A percentile compares a stretch with the other conserved stretches of the same genome.
phyloP scores from a whole-genome alignment of 768 basidiomycete genomes.

The Lepiota venenata region DNA sequence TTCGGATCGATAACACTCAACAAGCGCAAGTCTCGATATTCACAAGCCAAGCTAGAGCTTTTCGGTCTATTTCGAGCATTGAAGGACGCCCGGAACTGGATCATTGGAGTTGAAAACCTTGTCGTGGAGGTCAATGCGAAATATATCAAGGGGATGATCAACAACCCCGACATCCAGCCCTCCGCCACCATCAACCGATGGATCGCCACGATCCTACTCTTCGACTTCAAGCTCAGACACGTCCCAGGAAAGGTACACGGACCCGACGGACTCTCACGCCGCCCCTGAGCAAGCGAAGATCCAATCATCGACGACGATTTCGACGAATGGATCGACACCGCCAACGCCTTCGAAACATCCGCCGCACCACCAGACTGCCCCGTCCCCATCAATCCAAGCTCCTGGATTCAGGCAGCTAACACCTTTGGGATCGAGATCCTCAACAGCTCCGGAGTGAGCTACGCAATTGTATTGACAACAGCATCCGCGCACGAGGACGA shows the following conservation, averaged over 20 bases:
- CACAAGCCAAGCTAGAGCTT: constrained; percentile 32
- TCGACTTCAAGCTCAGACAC: constrained; percentile 23
- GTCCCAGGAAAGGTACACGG: constrained; percentile 16
- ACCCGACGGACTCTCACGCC: constrained; percentile 20
- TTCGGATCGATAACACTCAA: constrained; percentile 19
- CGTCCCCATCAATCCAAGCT: too few species aligned
- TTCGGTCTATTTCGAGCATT: constrained; percentile 26
- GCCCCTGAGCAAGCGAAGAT: constrained; percentile 6
- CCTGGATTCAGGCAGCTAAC: too few species aligned
- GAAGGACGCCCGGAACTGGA: constrained; percentile 15
- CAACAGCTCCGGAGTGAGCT: too few species aligned
- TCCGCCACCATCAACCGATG: constrained; percentile 27
- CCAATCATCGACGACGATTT: constrained; percentile 11
- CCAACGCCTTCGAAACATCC: neutral
- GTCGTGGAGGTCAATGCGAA: constrained; percentile 27
- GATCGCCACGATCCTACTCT: constrained; percentile 24
- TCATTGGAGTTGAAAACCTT: constrained; percentile 23
- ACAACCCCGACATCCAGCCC: constrained; percentile 27
- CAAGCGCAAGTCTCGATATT: constrained; percentile 20
- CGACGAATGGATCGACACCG: constrained; percentile 21
- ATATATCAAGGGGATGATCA: constrained; percentile 31
- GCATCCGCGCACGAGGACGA: too few species aligned
- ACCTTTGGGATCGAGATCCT: too few species aligned
- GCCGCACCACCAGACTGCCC: too few species aligned
- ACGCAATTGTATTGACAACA: too few species aligned